Percentiles rank a stretch among this genome's conserved stretches.
Conservation (phyloP, 257 asterid species). For the Gentiana straminea region DNA sequence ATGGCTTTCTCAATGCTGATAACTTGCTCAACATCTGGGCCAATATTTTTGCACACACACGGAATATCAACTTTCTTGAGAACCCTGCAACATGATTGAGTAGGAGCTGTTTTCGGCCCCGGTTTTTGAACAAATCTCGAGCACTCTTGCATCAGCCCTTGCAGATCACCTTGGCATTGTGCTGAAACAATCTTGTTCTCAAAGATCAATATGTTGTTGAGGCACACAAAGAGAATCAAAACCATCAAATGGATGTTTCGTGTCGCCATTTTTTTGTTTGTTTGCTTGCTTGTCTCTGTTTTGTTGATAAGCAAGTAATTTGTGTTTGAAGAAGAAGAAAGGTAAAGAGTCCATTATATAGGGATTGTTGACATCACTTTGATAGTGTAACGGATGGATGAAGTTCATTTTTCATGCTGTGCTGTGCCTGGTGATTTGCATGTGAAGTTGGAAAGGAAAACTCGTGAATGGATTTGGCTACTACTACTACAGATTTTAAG, state of each 20-base stretch:
- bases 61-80: constrained; percentile 31
- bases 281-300: neutral
- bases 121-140: constrained; percentile 34
- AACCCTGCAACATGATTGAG: constrained; percentile 39
- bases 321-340: neutral
- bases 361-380: neutral
- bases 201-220: neutral
- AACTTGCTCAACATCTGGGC: constrained; percentile 27
- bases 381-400: neutral
- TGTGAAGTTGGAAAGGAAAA: constrained; percentile 1
- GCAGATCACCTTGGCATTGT: constrained; percentile 52
- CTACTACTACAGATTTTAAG: too few relatives aligned
- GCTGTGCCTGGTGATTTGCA: neutral
- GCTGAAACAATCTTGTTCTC: constrained; percentile 21
- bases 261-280: neutral
- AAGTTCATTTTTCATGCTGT: too few relatives aligned
- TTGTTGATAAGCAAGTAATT: too few relatives aligned
- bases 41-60: constrained; percentile 38
- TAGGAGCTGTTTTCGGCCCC: constrained; percentile 36
- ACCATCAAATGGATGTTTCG: neutral
- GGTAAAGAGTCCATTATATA: neutral
- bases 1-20: constrained; percentile 57
- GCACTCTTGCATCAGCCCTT: constrained; percentile 43
- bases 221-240: neutral
- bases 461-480: neutral